Evolutionary conservation across 192 early-diverging fungal genomes (phyloP).

Genomic region (Mortierella alpina): DNA sequence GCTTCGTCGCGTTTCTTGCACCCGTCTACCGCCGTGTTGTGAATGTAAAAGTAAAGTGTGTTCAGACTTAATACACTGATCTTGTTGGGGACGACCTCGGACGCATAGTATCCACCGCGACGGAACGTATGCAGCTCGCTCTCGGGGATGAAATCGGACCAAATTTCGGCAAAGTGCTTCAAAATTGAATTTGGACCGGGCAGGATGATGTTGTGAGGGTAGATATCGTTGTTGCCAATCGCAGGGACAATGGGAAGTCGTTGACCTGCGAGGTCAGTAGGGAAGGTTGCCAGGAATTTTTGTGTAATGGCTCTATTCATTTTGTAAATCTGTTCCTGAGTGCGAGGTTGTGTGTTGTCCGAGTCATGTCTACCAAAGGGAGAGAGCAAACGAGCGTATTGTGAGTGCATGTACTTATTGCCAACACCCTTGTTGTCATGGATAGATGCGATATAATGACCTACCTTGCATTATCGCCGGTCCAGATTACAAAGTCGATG

Average conservation of each 20-base stretch:
- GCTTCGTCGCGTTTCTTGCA: slow-evolving; percentile 60
- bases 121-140: slow-evolving; percentile 62
- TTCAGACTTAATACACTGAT: slow-evolving; percentile 69
- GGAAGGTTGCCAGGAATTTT: slow-evolving; percentile 58
- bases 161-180: slow-evolving; percentile 55
- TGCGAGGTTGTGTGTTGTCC: slow-evolving; percentile 66
- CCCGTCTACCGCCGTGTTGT: slow-evolving; percentile 65
- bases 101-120: slow-evolving; percentile 68
- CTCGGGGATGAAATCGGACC: slow-evolving; percentile 64
- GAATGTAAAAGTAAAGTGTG: slow-evolving; percentile 65
- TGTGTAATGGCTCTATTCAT: slow-evolving; percentile 58
- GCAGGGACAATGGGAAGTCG: slow-evolving; percentile 60
- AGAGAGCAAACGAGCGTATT: background rate
- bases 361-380: slow-evolving; percentile 63
- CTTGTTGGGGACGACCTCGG: slow-evolving; percentile 52
- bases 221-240: slow-evolving; percentile 78
- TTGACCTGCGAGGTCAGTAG: slow-evolving; percentile 3
- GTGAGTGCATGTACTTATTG: background rate
- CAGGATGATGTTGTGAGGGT: slow-evolving; percentile 70
- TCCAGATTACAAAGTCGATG: slow-evolving; percentile 80
- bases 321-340: slow-evolving; percentile 62
- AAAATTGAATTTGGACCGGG: slow-evolving; percentile 59
- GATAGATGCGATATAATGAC: background rate
- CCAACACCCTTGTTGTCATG: background rate
- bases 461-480: slow-evolving; percentile 75